phyloP scores from a whole-genome alignment of 2,329 filamentous ascomycete genomes.

The Xylaria sp. region DNA sequence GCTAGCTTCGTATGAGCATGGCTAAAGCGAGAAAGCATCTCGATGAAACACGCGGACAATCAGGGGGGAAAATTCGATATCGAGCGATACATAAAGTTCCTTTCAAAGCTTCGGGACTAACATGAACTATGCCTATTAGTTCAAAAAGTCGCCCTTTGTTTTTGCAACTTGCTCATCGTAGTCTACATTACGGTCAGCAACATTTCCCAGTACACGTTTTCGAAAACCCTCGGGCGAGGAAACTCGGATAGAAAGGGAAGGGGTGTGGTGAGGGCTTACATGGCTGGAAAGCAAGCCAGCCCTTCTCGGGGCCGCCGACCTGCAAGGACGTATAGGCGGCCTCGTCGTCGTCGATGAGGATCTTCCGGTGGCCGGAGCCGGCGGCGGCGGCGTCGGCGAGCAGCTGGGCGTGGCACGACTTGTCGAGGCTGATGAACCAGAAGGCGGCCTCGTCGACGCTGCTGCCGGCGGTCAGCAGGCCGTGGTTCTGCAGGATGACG shows the following conservation, averaged over 20 bases:
- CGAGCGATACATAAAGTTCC: too few species aligned
- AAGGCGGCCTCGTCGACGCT: conserved; percentile 70
- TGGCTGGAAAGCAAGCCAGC: conserved; percentile 37
- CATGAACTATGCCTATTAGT: neutral
- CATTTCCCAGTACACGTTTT: too few species aligned
- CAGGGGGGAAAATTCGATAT: too few species aligned
- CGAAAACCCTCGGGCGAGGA: neutral
- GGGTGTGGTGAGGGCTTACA: conserved; percentile 13
- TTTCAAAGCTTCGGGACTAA: neutral
- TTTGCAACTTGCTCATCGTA: conserved; percentile 25
- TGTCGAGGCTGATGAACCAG: conserved; percentile 63
- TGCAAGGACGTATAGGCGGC: conserved; percentile 31
- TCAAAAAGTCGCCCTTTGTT: conserved; percentile 22
- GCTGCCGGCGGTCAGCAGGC: conserved; percentile 61
- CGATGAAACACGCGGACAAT: too few species aligned
- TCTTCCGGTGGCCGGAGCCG: conserved; percentile 33
- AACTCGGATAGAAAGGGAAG: neutral
- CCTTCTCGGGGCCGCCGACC: conserved; percentile 36
- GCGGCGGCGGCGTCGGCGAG: conserved; percentile 59
- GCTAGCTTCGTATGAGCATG: too few species aligned
- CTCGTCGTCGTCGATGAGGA: conserved; percentile 35
- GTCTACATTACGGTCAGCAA: conserved; percentile 12
- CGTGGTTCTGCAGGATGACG: conserved; percentile 65
- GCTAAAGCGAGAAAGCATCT: too few species aligned
- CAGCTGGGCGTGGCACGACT: conserved; percentile 63